Base-by-base conservation (phyloP, 345 rosid species). In the Excoecaria agallocha region DNA sequence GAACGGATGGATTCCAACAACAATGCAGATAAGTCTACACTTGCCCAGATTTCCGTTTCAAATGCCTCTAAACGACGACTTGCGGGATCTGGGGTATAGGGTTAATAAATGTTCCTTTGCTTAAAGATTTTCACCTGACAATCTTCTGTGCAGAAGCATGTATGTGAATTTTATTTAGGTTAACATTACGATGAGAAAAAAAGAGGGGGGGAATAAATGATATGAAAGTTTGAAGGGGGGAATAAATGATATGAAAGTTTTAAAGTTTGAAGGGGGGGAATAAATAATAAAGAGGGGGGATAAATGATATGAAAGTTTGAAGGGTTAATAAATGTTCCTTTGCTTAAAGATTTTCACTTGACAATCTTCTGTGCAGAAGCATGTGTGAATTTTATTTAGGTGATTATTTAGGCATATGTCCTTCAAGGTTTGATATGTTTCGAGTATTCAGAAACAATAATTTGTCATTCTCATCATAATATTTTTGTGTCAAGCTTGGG, bases 11-110 rank as follows among this genome's bases (percentile, higher is more conserved):
- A 65, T 24, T 46, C 85, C 1, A 74, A 67, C 5, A 87, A 87
- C 5, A 87, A 87, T 8, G 81, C 63, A 0, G 98, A 91, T 77
- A 83, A 68, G 84, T 24, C 62, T 22, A 30, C 11, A 24, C 82
- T 86, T 11, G 87, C 90, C n/a, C 93, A 89, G 70, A 87, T 94
- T 30, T 85, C 98, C 6, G 74, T 84, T 68, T 94, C 97, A 8
- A 94, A 94, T 88, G 95, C 98, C 35, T 84, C 95, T 0, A 83
- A 86, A 82, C 85, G 98, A 50, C 87, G 98, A 72, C 85, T 92
- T 45, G 86, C 98, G 74, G 98, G 98, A 50, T 82, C 87, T 60
- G 81, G 90, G 35, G 57, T 78, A 13, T 91, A 85, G 63, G n/a
- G 51, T 55, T 43, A 77, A 77, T 67, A 64, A 74, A 60, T 38